phyloP scores from a whole-genome alignment of 306 rosid genomes.

The Trifolium subterraneum region DNA sequence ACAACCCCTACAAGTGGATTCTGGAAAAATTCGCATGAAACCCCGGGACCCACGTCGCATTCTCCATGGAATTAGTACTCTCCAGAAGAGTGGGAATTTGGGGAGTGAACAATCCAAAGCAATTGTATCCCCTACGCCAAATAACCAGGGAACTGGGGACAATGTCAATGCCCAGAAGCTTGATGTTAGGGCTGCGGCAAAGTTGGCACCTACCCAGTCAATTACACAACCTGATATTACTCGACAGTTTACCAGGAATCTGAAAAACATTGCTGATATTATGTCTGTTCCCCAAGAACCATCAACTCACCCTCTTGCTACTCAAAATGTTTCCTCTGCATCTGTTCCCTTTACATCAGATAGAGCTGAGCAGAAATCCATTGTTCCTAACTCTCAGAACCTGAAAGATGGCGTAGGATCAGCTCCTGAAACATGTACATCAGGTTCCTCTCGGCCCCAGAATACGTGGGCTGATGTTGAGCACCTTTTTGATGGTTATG shows the following conservation, averaged over 20 bases:
- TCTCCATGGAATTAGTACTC: conserved; percentile 65
- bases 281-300: conserved; percentile 70
- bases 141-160: conserved; percentile 56
- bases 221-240: conserved; percentile 69
- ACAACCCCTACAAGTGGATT: conserved; percentile 61
- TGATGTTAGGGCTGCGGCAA: conserved; percentile 61
- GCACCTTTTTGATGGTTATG: conserved; percentile 86
- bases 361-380: conserved; percentile 56
- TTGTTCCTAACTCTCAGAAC: conserved; percentile 53
- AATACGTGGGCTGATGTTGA: conserved; percentile 85
- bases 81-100: conserved; percentile 64
- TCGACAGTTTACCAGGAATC: conserved; percentile 74
- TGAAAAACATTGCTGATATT: conserved; percentile 87
- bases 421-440: conserved; percentile 53
- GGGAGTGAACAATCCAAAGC: conserved; percentile 69
- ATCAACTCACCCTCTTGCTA: conserved; percentile 46
- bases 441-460: conserved; percentile 59
- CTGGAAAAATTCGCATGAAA: conserved; percentile 89
- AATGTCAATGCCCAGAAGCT: conserved; percentile 55
- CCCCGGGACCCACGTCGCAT: conserved; percentile 97
- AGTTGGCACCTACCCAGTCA: conserved; percentile 52
- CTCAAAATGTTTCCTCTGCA: conserved; percentile 61
- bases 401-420: conserved; percentile 47
- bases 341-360: conserved; percentile 55
- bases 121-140: conserved; percentile 46